A percentile compares a stretch with the other conserved stretches of the same genome.
phyloP scores from a whole-genome alignment of 257 asterid genomes.

The Petunia secreta region DNA sequence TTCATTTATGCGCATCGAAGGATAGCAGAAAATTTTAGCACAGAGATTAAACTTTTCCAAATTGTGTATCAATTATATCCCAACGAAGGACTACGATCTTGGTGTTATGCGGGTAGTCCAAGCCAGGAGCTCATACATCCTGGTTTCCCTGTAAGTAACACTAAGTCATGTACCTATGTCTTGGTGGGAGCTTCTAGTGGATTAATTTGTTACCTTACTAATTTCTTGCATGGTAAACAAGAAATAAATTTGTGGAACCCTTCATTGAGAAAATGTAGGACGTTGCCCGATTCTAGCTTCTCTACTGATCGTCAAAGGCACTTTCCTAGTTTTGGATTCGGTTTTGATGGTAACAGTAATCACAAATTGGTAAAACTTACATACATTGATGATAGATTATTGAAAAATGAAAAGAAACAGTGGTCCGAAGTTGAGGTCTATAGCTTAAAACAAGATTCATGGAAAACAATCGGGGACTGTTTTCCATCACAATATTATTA shows the following conservation, averaged over 20 bases:
- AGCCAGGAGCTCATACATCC: neutral
- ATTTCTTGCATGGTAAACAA: slow-evolving; percentile 15
- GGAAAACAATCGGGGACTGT: neutral
- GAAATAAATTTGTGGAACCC: slow-evolving; percentile 22
- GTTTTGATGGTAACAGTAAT: neutral
- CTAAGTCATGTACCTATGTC: neutral
- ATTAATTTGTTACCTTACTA: neutral
- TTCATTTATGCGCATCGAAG: neutral
- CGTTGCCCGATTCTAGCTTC: neutral
- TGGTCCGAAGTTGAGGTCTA: slow-evolving; percentile 16
- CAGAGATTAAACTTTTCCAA: neutral
- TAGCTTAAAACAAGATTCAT: neutral
- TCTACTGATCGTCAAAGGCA: slow-evolving; percentile 5
- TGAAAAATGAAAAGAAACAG: slow-evolving; percentile 14
- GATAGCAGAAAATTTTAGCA: neutral
- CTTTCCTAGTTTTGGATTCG: neutral
- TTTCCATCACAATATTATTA: slow-evolving; percentile 15
- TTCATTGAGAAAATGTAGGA: neutral
- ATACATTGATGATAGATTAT: neutral
- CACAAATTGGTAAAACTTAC: slow-evolving; percentile 9
- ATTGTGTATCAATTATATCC: slow-evolving; percentile 18
- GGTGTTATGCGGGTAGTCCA: slow-evolving; percentile 13
- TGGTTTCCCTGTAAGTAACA: slow-evolving; percentile 17
- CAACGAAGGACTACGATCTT: neutral
- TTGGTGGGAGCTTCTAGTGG: neutral